Percentiles rank a stretch among this genome's conserved stretches.
phyloP scores from a whole-genome alignment of 2,329 filamentous ascomycete genomes.

The Xylariales sp. region DNA sequence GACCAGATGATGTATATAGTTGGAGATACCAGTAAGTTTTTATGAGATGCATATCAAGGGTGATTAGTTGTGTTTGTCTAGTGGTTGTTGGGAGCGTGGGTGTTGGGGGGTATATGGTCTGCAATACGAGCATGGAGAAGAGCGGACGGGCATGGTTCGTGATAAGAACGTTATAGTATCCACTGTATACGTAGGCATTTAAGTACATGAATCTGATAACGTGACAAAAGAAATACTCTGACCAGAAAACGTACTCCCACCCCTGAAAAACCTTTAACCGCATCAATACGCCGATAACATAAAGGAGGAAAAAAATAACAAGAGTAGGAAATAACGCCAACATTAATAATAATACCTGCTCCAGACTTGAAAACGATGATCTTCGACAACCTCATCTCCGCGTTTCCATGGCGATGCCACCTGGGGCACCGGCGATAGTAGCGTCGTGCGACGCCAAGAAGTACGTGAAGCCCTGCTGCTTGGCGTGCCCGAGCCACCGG shows the following conservation, averaged over 20 bases:
- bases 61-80: neutral
- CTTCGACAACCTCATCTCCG: slow-evolving; percentile 12
- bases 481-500: slow-evolving; percentile 40
- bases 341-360: no score
- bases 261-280: no score
- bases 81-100: neutral
- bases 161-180: no score
- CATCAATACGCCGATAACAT: no score
- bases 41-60: neutral
- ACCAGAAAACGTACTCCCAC: no score
- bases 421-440: slow-evolving; percentile 14
- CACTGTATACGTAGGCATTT: no score
- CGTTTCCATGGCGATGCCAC: slow-evolving; percentile 4
- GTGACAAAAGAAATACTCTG: no score
- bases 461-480: slow-evolving; percentile 35
- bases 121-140: neutral
- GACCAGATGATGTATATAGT: slow-evolving; percentile 13
- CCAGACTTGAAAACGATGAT: no score
- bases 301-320: no score
- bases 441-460: slow-evolving; percentile 35
- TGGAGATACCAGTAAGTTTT: neutral
- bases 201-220: no score
- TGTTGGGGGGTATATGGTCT: neutral
- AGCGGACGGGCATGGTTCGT: no score
- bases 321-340: no score